Evolutionary conservation across 371 early-diverging fungal species (phyloP).

Genomic region (Haplosporangium sp.): DNA sequence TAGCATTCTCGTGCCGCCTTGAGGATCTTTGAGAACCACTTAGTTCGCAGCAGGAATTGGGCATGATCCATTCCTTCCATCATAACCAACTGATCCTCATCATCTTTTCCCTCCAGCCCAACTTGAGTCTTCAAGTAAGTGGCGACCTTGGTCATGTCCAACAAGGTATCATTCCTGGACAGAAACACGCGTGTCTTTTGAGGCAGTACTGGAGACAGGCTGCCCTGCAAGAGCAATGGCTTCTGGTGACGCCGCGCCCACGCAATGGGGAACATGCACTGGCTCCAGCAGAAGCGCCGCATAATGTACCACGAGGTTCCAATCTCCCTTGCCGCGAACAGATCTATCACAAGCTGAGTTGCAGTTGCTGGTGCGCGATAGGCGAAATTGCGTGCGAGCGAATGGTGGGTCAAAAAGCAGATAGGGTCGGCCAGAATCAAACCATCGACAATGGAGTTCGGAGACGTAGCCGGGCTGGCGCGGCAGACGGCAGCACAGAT

Average conservation of each 20-base stretch:
- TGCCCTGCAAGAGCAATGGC: conserved; percentile 22
- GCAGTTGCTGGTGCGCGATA: conserved; percentile 71
- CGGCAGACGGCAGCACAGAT: conserved; percentile 64
- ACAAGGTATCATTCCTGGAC: conserved; percentile 42
- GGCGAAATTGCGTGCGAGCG: conserved; percentile 76
- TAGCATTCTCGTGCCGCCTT: conserved; percentile 51
- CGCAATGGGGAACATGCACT: conserved; percentile 58
- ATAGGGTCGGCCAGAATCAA: conserved; percentile 74
- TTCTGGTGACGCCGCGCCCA: conserved; percentile 27
- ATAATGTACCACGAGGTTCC: conserved; percentile 74
- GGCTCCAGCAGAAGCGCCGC: conserved; percentile 76
- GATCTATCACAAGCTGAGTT: conserved; percentile 70
- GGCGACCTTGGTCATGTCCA: conserved; percentile 39
- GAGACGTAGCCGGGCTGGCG: conserved; percentile 56
- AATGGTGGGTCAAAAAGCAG: conserved; percentile 75
- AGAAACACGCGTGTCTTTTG: conserved; percentile 45
- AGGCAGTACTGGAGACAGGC: conserved; percentile 42
- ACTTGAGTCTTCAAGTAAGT: conserved; percentile 26
- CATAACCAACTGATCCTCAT: conserved; percentile 57
- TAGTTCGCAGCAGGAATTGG: conserved; percentile 59
- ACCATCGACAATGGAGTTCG: conserved; percentile 65
- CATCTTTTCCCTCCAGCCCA: conserved; percentile 34
- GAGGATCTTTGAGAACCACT: conserved; percentile 54
- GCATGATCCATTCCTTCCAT: conserved; percentile 69
- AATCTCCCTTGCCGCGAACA: conserved; percentile 76